phyloP scores from a whole-genome alignment of 2,329 filamentous ascomycete species.

The Penicillium sp. region DNA sequence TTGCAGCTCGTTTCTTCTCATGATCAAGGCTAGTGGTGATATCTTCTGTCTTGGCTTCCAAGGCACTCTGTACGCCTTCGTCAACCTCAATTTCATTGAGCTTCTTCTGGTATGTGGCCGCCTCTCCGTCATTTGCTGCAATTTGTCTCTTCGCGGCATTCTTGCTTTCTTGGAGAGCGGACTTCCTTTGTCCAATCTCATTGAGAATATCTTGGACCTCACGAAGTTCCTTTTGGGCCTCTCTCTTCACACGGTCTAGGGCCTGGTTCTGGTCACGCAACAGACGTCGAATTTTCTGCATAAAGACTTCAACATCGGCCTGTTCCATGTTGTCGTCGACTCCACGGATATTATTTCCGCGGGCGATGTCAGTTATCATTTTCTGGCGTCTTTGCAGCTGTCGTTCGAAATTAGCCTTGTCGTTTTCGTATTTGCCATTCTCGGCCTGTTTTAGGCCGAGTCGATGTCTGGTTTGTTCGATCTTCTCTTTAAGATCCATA shows the following conservation, averaged over 20 bases:
- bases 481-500: slow-evolving; percentile 60
- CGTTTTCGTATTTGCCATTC: slow-evolving; percentile 76
- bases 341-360: slow-evolving; percentile 77
- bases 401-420: slow-evolving; percentile 84
- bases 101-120: slow-evolving; percentile 67
- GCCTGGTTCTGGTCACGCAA: slow-evolving; percentile 77
- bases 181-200: slow-evolving; percentile 73
- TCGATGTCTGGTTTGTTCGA: slow-evolving; percentile 52
- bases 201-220: slow-evolving; percentile 73
- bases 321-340: slow-evolving; percentile 81
- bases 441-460: slow-evolving; percentile 48
- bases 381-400: slow-evolving; percentile 72
- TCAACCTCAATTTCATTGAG: slow-evolving; percentile 78
- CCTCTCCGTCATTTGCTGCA: slow-evolving; percentile 71
- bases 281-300: slow-evolving; percentile 74
- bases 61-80: slow-evolving; percentile 77
- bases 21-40: slow-evolving; percentile 66
- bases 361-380: slow-evolving; percentile 78
- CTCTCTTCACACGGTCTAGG: slow-evolving; percentile 73
- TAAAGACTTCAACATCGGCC: slow-evolving; percentile 73
- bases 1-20: slow-evolving; percentile 66
- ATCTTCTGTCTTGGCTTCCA: slow-evolving; percentile 75
- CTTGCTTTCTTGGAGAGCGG: slow-evolving; percentile 73
- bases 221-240: slow-evolving; percentile 74
- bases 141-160: slow-evolving; percentile 75